Evolutionary conservation across 2,329 filamentous ascomycete species (phyloP), one percentile per base, ranked within the genome.

Genomic region (Ambrosiella xylebori): DNA sequence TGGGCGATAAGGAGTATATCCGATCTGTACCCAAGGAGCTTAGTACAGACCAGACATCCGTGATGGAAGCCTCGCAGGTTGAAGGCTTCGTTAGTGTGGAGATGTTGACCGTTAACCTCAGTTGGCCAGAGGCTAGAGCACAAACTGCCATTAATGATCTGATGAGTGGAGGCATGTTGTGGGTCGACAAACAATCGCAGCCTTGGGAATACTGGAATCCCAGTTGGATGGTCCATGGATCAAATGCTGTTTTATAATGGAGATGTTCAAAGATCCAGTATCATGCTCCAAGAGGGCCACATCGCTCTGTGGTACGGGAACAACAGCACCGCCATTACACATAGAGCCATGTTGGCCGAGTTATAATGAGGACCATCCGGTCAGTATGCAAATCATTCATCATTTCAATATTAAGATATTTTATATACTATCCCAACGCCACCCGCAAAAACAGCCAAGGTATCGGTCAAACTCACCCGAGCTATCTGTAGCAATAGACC

Each of bases 1-100:
- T 98, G 61, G 93, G 93, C 7, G 82, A 82, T 63, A 86, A 86
- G 66, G 80, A 86, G 61, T 93, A 95, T 71, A 91, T 98, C 57
- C 81, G 93, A 36, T 95, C 88, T 2, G 84, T 98, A 45, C 93
- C 93, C 1, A 93, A 94, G 68, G 93, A 98, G 71, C 77, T 98
- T 62, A 96, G 95, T 68, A 90, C 82, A 12, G 93, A 98, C 68
- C 93, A 98, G 73, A 87, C 86, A 54, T 87, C 85, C 1, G 91
- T 95, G 11, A 78, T 98, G 6, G 93, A 97, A 73, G 90, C 86
- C 0, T 88, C 88, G 7, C 88, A 96, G 69, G 76, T 96, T 8
- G 74, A 96, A 8, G 91, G 93, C 1, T 95, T 88, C 66, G 86
- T 97, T 56, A 95, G 85, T 59, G 80, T 95, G 13, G 86, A 85